These are phyloP conservation scores for Penicillium sumatraense DNA, from an alignment of 2,329 filamentous ascomycete genomes.

Conservation along the genomic window DNA sequence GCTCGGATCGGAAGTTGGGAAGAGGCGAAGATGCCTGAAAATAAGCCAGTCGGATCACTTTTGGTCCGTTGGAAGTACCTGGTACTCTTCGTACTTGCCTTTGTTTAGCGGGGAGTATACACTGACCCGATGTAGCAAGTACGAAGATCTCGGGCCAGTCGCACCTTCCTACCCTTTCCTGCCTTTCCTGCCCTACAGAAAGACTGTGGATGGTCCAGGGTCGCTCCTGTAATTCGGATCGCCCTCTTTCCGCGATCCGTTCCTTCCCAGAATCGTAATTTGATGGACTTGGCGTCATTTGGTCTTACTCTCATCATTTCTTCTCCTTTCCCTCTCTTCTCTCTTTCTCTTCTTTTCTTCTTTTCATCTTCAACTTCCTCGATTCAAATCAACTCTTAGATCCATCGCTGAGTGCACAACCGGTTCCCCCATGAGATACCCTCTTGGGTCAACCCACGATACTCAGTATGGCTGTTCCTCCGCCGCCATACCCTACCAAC, in stretches of 20 bases:
- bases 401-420: no score
- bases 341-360: not conserved
- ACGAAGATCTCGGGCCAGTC: no score
- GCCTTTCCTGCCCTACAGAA: no score
- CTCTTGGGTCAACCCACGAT: not conserved
- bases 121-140: no score
- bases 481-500: slow-evolving; percentile 21
- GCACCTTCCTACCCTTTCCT: not conserved
- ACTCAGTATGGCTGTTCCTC: slow-evolving; percentile 14
- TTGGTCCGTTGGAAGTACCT: no score
- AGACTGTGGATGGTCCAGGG: not conserved
- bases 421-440: not conserved
- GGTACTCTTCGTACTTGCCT: no score
- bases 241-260: slow-evolving; percentile 11
- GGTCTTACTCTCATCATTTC: not conserved
- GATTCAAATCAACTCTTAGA: no score
- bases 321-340: not conserved
- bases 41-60: no score
- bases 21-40: no score
- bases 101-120: no score
- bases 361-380: not conserved
- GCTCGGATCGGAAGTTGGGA: no score
- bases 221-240: slow-evolving; percentile 3
- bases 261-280: not conserved
- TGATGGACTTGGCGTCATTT: not conserved